Base-by-base conservation (phyloP, 2,329 filamentous ascomycete genomes). In the Blastomyces gilchristii region DNA sequence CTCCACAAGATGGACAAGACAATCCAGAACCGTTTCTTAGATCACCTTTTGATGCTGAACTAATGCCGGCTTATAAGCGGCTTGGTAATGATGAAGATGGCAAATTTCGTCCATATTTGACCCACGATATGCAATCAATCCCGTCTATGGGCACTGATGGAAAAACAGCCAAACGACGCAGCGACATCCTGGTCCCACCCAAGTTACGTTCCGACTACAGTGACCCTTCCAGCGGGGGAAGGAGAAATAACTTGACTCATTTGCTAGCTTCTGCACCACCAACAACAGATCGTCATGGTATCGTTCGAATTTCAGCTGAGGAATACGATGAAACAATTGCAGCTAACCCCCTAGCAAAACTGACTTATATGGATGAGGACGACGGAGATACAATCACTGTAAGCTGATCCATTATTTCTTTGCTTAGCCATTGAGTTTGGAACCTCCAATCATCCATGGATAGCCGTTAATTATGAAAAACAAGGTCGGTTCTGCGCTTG, bases 311-410 rank as follows among this genome's bases (percentile, higher is more conserved):
- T 63, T 76, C 77, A 52, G 69, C 71, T 31, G 67, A 70, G 16
- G 73, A 79, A 58, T 81, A 81, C 61, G 77, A 80, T 69, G 68
- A 71, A 28, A 73, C 79, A 58, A 71, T 78, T 45, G 68, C 69
- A 22, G 72, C 67, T 58, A 68, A 78, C 67, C 78, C 79, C 28
- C 72, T 74, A 50, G 77, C 77, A 14, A 73, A 70, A 43, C 66
- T 81, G 54, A 76, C 70, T 25, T 81, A 80, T 64, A 58, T 76
- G 61, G 79, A 81, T 67, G 75, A 78, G 37, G 77, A 80, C 64
- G 78, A 80, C 65, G 76, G 75, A 1, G 77, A 79, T 62, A 69
- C 72, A 41, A 77, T 81, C 62, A 80, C 76, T 7, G 78, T 79
- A 68, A 70, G 75, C 69, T 28, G n/a, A 54, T 50, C 37, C 12